Evolutionary conservation across 2,329 filamentous ascomycete genomes (phyloP), one percentile per base, ranked within the genome.

Genomic region (Aureobasidium sp.): DNA sequence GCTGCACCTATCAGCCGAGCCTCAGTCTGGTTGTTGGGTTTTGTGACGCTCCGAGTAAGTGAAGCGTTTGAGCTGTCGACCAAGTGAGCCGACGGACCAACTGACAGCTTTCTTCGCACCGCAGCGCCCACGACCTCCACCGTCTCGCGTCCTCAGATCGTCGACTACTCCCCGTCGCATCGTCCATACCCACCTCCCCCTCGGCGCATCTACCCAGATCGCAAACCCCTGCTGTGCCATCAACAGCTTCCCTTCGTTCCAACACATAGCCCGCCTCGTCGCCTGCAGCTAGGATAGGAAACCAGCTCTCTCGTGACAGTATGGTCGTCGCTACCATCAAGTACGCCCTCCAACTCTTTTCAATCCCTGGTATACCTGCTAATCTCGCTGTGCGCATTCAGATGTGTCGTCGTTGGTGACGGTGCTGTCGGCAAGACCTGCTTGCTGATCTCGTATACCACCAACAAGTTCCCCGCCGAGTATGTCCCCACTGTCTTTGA

Each of bases 371-470:
- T 11, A 34, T 10, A 16, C n/a, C 57, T 9, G 42, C 48, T 57
- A 41, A 62, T 3, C 25, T 21, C 44, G 27, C 25, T 21, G 25
- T 48, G 48, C 50, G 59, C 39, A 8, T 39, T 8, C 66, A 99
- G 94, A 80, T 99, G 94, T 80, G 94, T 99, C 72, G 94, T 99
- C 70, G 94, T 99, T 72, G 94, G 94, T 76, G 94, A 99, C 78
- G 94, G 94, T 92, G 94, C 94, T 68, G 94, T 99, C 69, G 94
- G 94, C 77, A 99, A 99, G 84, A 99, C 94, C 68, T 99, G 94
- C 79, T 86, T 99, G 67, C 86, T 99, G 74, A 99, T 99, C 80
- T 96, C 91, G 76, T 99, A 99, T 79, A 99, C 94, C 67, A 99
- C 94, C 67, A 99, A 99, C 84, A 97, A 97, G 73, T 99, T 99